Evolutionary conservation across 2,329 filamentous ascomycete species (phyloP), one percentile per base, ranked within the genome.

Genomic region (Trichoderma koningii): DNA sequence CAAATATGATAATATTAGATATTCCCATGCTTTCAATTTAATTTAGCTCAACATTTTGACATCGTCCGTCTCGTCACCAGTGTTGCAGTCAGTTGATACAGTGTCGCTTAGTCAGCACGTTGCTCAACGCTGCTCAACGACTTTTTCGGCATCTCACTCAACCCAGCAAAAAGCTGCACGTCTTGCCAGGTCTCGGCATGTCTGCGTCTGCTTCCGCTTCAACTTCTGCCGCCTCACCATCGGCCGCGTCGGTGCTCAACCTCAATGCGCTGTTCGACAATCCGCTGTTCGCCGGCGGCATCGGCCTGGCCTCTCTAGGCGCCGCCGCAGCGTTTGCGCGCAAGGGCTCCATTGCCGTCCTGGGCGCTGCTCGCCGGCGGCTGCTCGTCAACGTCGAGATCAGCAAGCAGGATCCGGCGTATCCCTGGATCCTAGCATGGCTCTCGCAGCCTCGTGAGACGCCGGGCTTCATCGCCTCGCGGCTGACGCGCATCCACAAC

Each of bases 371-470:
- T 66, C 90, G 92, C 56, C 88, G 90, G 61, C 91, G 94, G 55
- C 87, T 99, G 79, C 87, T 99, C 34, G 92, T 98, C 71, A 93
- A 97, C 72, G 88, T 99, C 72, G 95, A 99, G 78, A 97, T 99
- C 77, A 94, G 91, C 76, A 91, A 92, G 74, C 91, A 94, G 72
- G 95, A 99, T 78, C 88, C 92, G 51, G 93, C 94, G 1, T 99
- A 98, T 75, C 88, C 88, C 47, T 98, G 93, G 94, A 87, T 99
- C 48, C 83, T 99, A 10, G 89, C 93, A 69, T 99, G 95, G 93
- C 90, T 99, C 76, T 93, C 93, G 7, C 85, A 92, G 64, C 92
- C 92, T 69, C 91, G 93, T 59, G 84, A 87, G 63, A 77, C 81
- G 73, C 80, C 72, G 70, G 91, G 82, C 67, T 89, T 83, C 73